A percentile compares a stretch with the other conserved stretches of the same genome.
Evolutionary conservation across 2,329 filamentous ascomycete species (phyloP).

Genomic region (Herpotrichia juniperi): DNA sequence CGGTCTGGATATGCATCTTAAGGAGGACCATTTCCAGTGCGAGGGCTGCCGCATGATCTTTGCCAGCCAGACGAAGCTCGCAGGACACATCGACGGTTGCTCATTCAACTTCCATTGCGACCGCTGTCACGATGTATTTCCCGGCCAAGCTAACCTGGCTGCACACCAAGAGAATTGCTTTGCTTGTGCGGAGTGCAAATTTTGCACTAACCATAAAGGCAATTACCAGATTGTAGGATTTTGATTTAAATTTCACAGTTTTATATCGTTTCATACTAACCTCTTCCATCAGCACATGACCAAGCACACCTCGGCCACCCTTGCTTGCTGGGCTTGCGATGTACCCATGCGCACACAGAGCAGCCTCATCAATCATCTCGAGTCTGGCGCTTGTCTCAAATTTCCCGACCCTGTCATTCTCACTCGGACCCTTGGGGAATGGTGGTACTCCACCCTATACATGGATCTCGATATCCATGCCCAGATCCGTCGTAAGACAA

Average conservation of each 20-base stretch:
- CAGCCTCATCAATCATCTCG: conserved; percentile 45
- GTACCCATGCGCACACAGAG: conserved; percentile 29
- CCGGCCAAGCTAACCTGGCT: conserved; percentile 21
- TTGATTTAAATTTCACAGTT: background rate
- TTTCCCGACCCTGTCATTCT: conserved; percentile 62
- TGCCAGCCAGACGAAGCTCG: conserved; percentile 34
- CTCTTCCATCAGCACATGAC: conserved; percentile 35
- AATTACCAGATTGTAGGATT: conserved; percentile 28
- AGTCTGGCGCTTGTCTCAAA: conserved; percentile 70
- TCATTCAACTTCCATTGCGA: conserved; percentile 23
- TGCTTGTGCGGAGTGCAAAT: conserved; percentile 27
- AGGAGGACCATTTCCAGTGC: conserved; percentile 38
- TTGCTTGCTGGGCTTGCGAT: conserved; percentile 35
- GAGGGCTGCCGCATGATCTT: conserved; percentile 35
- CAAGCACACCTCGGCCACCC: conserved; percentile 24
- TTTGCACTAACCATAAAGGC: conserved; percentile 25
- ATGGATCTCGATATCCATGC: conserved; percentile 44
- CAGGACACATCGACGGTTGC: conserved; percentile 28
- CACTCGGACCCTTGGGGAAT: conserved; percentile 30
- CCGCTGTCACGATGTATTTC: conserved; percentile 24
- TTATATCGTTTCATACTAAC: background rate
- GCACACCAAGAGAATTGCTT: conserved; percentile 30
- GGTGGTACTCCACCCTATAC: conserved; percentile 41
- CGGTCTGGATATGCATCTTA: conserved; percentile 29
- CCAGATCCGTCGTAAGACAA: conserved; percentile 32